A percentile compares a stretch with the other conserved stretches of the same genome.
phyloP scores from a whole-genome alignment of 2,329 filamentous ascomycete genomes.

The Calycina marina region DNA sequence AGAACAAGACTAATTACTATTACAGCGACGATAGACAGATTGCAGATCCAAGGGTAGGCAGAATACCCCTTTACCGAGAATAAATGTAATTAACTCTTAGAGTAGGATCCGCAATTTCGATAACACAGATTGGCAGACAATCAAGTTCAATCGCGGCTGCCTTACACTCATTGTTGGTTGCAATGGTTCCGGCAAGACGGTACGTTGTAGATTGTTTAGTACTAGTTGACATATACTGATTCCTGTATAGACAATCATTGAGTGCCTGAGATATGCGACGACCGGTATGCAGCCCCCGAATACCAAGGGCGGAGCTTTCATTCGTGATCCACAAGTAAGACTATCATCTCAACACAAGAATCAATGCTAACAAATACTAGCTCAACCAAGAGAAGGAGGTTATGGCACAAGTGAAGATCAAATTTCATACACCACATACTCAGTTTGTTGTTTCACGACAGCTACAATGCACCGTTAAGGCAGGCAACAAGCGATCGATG shows the following conservation, averaged over 20 bases:
- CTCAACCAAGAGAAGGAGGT: constrained; percentile 78
- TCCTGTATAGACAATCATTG: constrained; percentile 70
- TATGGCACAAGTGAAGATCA: constrained; percentile 78
- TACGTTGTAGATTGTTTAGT: constrained; percentile 20
- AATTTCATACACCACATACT: constrained; percentile 64
- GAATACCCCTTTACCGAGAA: not conserved
- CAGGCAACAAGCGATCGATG: constrained; percentile 44
- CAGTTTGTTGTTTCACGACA: constrained; percentile 75
- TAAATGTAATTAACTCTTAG: not conserved
- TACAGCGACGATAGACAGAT: constrained; percentile 52
- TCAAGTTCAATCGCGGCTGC: constrained; percentile 78
- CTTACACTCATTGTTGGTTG: constrained; percentile 92
- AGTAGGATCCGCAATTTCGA: constrained; percentile 72
- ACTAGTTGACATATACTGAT: constrained; percentile 4
- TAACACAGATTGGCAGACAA: constrained; percentile 57
- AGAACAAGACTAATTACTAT: too few relatives aligned
- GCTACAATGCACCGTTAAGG: constrained; percentile 76
- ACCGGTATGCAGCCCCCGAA: constrained; percentile 89
- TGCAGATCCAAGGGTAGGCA: constrained; percentile 48
- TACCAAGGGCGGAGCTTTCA: constrained; percentile 78
- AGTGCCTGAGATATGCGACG: constrained; percentile 95
- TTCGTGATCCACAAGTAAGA: constrained; percentile 80
- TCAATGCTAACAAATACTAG: constrained; percentile 24
- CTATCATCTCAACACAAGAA: not conserved
- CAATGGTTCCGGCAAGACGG: constrained; percentile 94